Conservation (phyloP, 805 yeast genomes). For the Candida easanensis region DNA sequence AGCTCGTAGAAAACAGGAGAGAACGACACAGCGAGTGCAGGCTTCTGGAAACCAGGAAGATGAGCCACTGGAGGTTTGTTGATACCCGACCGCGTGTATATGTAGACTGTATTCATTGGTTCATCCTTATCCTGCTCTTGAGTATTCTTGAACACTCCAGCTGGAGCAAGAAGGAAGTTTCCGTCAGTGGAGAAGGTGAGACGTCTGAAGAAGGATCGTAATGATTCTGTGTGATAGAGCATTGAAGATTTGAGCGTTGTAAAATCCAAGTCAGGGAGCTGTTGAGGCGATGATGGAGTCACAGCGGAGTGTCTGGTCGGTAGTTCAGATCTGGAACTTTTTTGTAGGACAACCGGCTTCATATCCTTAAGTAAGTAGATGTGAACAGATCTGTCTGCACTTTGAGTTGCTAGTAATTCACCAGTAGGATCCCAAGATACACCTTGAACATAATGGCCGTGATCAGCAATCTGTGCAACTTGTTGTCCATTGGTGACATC, state of each 20-base stretch:
- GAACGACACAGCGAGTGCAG: conserved; percentile 81
- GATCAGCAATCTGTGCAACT: conserved; percentile 63
- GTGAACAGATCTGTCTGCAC: conserved; percentile 82
- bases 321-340: conserved; percentile 55
- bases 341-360: conserved; percentile 41
- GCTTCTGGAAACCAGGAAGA: conserved; percentile 75
- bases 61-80: conserved; percentile 71
- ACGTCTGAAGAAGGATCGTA: conserved; percentile 88
- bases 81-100: conserved; percentile 71
- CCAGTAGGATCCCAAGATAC: conserved; percentile 92
- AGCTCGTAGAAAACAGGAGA: conserved; percentile 61
- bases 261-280: conserved; percentile 28
- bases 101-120: conserved; percentile 66
- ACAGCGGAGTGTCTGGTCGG: conserved; percentile 33
- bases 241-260: conserved; percentile 34
- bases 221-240: conserved; percentile 80
- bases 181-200: conserved; percentile 92
- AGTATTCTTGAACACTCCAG: conserved; percentile 55
- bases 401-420: conserved; percentile 77
- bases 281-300: neutral
- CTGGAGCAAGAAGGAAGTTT: conserved; percentile 66
- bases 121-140: conserved; percentile 34
- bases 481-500: conserved; percentile 54
- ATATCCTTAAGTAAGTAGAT: conserved; percentile 50
- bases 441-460: conserved; percentile 91